Percentiles rank a stretch among this genome's conserved stretches.
Conservation (phyloP, 352 stramenopile species). For the Phytophthora sp. region DNA sequence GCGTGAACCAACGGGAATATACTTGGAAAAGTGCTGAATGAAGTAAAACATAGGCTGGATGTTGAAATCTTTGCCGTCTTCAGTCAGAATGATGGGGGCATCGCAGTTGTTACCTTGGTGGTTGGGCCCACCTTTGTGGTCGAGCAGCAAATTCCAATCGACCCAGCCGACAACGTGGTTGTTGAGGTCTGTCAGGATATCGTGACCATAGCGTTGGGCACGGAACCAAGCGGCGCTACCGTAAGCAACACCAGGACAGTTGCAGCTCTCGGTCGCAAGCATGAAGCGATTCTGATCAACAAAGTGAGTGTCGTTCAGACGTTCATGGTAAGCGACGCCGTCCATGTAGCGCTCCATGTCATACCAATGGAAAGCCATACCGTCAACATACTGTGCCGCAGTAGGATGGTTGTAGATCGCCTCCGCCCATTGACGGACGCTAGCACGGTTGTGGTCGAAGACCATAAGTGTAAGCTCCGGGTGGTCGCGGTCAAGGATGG, state of each 20-base stretch:
- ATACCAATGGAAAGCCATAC: slow-evolving; percentile 94
- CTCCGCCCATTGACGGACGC: slow-evolving; percentile 70
- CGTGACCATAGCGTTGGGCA: slow-evolving; percentile 85
- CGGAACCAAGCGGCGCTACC: slow-evolving; percentile 79
- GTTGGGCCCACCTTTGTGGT: slow-evolving; percentile 90
- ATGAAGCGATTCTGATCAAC: slow-evolving; percentile 69
- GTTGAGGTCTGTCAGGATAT: slow-evolving; percentile 91
- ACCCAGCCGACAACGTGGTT: slow-evolving; percentile 88
- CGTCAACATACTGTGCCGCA: slow-evolving; percentile 82
- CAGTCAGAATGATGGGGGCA: slow-evolving; percentile 67
- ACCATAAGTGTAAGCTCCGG: slow-evolving; percentile 91
- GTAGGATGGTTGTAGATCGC: slow-evolving; percentile 72
- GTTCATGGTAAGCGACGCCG: slow-evolving; percentile 72
- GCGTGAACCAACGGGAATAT: slow-evolving; percentile 69
- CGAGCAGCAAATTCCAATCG: slow-evolving; percentile 93
- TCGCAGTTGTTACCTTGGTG: slow-evolving; percentile 80
- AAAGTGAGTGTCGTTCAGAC: slow-evolving; percentile 77
- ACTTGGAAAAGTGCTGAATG: slow-evolving; percentile 90
- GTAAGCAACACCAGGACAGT: slow-evolving; percentile 70
- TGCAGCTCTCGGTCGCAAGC: slow-evolving; percentile 77
- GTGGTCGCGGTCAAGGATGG: slow-evolving; percentile 82
- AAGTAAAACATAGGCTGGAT: slow-evolving; percentile 91
- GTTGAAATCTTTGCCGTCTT: slow-evolving; percentile 61
- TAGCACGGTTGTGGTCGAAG: slow-evolving; percentile 92
- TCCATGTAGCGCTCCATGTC: slow-evolving; percentile 69